Percentiles rank a stretch among this genome's conserved stretches.
Evolutionary conservation across 1,284 basidiomycete genomes (phyloP).

Genomic region (Ganoderma sp.): DNA sequence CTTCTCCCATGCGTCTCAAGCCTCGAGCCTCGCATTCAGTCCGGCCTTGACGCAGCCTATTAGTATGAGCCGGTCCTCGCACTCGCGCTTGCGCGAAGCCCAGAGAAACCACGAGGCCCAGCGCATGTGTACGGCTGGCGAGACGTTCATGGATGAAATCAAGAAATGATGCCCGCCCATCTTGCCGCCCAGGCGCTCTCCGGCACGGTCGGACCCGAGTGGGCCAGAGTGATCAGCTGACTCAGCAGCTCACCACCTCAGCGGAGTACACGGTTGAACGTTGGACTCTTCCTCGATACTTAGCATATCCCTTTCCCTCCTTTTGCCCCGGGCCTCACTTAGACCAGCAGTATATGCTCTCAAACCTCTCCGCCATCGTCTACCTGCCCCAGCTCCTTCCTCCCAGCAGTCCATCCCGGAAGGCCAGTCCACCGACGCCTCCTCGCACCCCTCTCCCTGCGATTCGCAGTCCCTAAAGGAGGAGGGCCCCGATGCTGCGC

Average conservation of each 20-base stretch:
- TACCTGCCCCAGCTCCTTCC: constrained; percentile 54
- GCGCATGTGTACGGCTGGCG: constrained; percentile 15
- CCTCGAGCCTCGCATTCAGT: background rate
- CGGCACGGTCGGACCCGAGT: too few relatives aligned
- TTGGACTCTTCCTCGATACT: too few relatives aligned
- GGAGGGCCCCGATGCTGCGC: constrained; percentile 47
- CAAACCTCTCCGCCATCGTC: constrained; percentile 42
- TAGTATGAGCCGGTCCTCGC: background rate
- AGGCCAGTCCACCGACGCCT: constrained; percentile 45
- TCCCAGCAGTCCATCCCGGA: constrained; percentile 52
- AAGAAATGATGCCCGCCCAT: too few relatives aligned
- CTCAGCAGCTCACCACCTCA: too few relatives aligned
- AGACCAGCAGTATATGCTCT: constrained; percentile 38
- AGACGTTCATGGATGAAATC: background rate
- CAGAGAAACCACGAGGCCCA: constrained; percentile 1
- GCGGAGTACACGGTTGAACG: too few relatives aligned
- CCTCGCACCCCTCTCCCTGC: constrained; percentile 40
- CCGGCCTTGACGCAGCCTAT: background rate
- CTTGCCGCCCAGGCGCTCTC: too few relatives aligned
- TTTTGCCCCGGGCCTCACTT: constrained; percentile 38
- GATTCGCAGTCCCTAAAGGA: constrained; percentile 43
- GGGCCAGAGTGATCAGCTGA: too few relatives aligned
- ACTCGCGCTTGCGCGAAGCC: constrained; percentile 4
- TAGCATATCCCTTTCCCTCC: constrained; percentile 51
- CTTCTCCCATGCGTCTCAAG: background rate